A percentile compares a stretch with the other conserved stretches of the same genome.
phyloP scores from a whole-genome alignment of 1,284 basidiomycete genomes.

The Apiotrichum brassicae region DNA sequence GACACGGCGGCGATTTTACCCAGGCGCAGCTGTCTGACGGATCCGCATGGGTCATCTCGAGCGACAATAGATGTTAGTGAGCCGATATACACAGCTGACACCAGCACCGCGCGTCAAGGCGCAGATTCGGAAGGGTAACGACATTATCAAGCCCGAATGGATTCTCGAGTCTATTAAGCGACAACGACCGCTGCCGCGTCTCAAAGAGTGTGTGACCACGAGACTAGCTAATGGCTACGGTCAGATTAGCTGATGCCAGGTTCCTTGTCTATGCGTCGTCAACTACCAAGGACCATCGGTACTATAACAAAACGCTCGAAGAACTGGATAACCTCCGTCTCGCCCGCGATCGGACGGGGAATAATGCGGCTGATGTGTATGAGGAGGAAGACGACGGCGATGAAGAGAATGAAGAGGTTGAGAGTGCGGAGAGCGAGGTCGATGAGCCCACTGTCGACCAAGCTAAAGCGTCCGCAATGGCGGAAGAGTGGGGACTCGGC shows the following conservation, averaged over 20 bases:
- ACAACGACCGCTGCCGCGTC: conserved; percentile 55
- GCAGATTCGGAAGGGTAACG: conserved; percentile 53
- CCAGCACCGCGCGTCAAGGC: conserved; percentile 45
- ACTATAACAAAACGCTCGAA: conserved; percentile 32
- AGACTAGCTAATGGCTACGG: too few relatives aligned
- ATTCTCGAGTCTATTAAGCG: conserved; percentile 65
- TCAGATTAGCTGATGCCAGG: conserved; percentile 25
- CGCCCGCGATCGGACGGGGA: conserved; percentile 25
- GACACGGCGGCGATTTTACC: conserved; percentile 66
- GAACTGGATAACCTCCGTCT: conserved; percentile 29
- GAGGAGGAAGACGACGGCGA: conserved; percentile 33
- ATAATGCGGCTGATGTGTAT: neutral
- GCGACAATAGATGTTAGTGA: conserved; percentile 37
- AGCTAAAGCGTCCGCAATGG: neutral
- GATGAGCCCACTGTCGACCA: neutral
- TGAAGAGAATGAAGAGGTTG: conserved; percentile 32
- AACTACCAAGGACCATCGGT: conserved; percentile 27
- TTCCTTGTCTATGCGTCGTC: conserved; percentile 41
- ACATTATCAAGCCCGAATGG: conserved; percentile 74
- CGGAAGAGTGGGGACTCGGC: conserved; percentile 28
- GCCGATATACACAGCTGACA: neutral
- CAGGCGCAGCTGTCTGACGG: conserved; percentile 50
- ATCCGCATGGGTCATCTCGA: conserved; percentile 52
- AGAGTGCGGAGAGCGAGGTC: conserved; percentile 30
- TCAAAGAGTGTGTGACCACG: conserved; percentile 63